A percentile compares a stretch with the other conserved stretches of the same genome.
These are phyloP conservation scores for Xylaria polymorpha DNA, from an alignment of 2,329 filamentous ascomycete species.

Conservation along the genomic window DNA sequence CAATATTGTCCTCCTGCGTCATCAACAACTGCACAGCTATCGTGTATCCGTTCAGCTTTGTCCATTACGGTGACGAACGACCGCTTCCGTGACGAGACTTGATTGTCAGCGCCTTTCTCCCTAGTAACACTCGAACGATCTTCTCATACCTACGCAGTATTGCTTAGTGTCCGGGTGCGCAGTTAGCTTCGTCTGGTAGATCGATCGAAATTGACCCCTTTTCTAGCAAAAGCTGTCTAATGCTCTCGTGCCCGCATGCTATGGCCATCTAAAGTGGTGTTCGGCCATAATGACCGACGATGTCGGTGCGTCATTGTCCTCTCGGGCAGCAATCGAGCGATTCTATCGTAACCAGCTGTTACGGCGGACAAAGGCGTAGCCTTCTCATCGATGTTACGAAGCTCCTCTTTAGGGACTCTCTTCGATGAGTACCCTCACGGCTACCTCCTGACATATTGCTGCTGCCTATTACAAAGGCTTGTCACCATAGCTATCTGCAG, in stretches of 20 bases:
- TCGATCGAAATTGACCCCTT: background rate
- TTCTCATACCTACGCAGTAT: background rate
- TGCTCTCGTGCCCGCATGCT: background rate
- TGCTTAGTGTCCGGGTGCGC: background rate
- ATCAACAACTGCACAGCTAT: background rate
- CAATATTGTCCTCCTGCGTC: background rate
- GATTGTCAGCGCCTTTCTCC: background rate
- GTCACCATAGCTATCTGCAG: background rate
- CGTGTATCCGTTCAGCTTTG: background rate
- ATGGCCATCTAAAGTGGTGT: background rate
- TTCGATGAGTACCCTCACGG: background rate
- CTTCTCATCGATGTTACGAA: background rate
- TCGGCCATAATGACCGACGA: background rate
- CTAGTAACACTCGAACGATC: background rate
- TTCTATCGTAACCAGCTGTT: background rate
- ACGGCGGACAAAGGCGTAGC: background rate
- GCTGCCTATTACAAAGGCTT: background rate
- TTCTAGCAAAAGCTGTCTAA: background rate
- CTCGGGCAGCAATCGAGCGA: background rate
- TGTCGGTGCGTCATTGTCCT: background rate
- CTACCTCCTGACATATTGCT: background rate
- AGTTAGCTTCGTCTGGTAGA: background rate
- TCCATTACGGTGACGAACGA: background rate
- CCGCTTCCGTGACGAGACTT: background rate
- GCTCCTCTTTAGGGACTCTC: no score